These are phyloP conservation scores for Cicer pinnatifidum DNA, from an alignment of 306 rosid genomes.

Conservation along the genomic window DNA sequence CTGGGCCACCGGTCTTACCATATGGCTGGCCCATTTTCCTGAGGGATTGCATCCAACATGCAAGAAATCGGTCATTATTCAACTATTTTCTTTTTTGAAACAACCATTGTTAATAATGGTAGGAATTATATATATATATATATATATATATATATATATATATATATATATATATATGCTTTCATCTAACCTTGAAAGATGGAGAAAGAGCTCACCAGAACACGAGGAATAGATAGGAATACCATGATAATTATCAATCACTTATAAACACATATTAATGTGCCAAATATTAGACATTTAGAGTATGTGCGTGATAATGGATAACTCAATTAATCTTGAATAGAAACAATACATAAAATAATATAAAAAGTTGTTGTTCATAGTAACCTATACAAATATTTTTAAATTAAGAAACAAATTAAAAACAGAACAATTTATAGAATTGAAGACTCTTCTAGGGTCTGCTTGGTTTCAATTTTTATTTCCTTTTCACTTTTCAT, in stretches of 20 bases:
- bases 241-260: background rate
- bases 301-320: no score
- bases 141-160: no score
- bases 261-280: background rate
- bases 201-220: background rate
- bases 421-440: background rate
- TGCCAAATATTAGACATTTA: no score
- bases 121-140: no score
- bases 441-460: background rate
- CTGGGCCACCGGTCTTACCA: constrained; percentile 74
- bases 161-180: no score
- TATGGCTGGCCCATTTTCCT: constrained; percentile 96
- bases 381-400: background rate
- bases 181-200: background rate
- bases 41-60: constrained; percentile 68
- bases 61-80: constrained; percentile 1
- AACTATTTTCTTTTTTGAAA: background rate
- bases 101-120: no score
- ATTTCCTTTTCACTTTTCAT: background rate
- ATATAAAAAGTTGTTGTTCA: no score
- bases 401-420: background rate
- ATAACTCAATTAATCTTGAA: background rate
- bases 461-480: background rate
- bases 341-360: background rate
- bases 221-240: background rate